Conservation (phyloP, 352 stramenopile genomes). For the Globisporangium solare region DNA sequence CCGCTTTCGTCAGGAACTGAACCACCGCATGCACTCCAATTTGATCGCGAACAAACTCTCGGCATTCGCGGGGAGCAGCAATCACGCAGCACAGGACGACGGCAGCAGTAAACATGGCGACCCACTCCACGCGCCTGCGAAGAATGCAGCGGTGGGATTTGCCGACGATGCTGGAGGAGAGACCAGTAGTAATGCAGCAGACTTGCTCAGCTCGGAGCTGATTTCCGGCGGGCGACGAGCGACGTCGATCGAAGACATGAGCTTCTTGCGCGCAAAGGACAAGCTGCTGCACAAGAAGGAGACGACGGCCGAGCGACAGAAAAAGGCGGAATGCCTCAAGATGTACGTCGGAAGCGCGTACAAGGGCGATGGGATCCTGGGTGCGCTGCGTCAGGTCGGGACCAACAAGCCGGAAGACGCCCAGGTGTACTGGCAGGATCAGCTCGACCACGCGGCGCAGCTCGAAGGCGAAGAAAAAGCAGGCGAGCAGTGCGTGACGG, state of each 20-base stretch:
- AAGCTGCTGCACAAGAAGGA: slow-evolving; percentile 78
- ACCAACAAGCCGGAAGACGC: slow-evolving; percentile 77
- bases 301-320: slow-evolving; percentile 44
- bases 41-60: slow-evolving; percentile 10
- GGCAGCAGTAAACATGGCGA: not conserved
- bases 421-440: slow-evolving; percentile 73
- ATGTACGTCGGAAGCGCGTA: slow-evolving; percentile 67
- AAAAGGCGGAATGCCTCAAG: slow-evolving; percentile 57
- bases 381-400: slow-evolving; percentile 63
- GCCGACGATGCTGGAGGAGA: not conserved
- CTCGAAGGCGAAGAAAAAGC: slow-evolving; percentile 58
- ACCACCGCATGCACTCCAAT: slow-evolving; percentile 32
- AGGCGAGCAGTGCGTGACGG: slow-evolving; percentile 52
- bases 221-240: not conserved
- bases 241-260: slow-evolving; percentile 24
- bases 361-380: slow-evolving; percentile 71
- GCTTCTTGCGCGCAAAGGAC: slow-evolving; percentile 60
- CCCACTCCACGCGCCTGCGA: not conserved
- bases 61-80: slow-evolving; percentile 3
- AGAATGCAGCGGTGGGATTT: not conserved
- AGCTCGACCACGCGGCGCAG: slow-evolving; percentile 66
- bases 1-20: slow-evolving; percentile 63
- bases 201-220: too few species aligned
- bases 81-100: too few species aligned
- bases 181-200: too few species aligned